Evolutionary conservation across 2,329 filamentous ascomycete species (phyloP).

Genomic region (Penicillium rolfsii): DNA sequence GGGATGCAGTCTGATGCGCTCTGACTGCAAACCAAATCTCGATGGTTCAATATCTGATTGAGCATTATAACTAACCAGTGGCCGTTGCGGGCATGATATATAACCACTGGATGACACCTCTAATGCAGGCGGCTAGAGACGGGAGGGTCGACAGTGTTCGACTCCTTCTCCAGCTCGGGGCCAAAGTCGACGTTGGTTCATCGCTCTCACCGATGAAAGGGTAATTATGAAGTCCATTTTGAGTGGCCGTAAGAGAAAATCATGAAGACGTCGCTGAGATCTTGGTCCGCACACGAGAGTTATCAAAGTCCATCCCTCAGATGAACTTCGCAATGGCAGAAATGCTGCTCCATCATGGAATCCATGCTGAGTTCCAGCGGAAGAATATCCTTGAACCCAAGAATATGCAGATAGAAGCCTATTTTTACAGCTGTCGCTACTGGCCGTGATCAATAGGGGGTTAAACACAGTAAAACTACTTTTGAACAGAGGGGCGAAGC

Average conservation of each 20-base stretch:
- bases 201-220: neutral
- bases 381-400: neutral
- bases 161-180: neutral
- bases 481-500: neutral
- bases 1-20: neutral
- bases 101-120: neutral
- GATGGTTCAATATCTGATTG: neutral
- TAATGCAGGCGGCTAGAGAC: neutral
- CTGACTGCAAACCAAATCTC: neutral
- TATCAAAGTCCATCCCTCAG: neutral
- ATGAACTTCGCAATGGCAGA: neutral
- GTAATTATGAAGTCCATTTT: neutral
- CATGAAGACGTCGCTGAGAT: neutral
- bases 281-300: neutral
- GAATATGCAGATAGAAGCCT: neutral
- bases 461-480: neutral
- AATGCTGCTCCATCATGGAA: neutral
- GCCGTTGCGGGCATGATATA: too few relatives aligned
- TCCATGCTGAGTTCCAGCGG: neutral
- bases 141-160: neutral
- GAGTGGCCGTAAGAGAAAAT: neutral
- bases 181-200: neutral
- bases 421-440: neutral
- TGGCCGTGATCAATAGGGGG: neutral
- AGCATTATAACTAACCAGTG: neutral